phyloP scores from a whole-genome alignment of 345 rosid genomes.

The Gossypium ekmanianum region DNA sequence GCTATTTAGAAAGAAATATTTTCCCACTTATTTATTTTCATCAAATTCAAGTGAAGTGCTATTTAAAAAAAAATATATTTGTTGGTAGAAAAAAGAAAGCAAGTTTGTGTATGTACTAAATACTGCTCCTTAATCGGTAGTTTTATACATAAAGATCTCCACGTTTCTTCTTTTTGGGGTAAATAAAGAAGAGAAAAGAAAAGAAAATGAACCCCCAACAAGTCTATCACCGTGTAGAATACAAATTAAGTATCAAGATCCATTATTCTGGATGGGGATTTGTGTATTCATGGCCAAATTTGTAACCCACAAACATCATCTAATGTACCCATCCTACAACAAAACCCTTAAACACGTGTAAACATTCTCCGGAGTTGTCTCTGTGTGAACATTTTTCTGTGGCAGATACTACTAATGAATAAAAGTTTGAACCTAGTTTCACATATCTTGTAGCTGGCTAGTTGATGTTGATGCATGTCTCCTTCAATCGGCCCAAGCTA shows the following conservation, averaged over 20 bases:
- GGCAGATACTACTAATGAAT: neutral
- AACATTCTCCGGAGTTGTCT: neutral
- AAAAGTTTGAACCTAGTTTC: neutral
- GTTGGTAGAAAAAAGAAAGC: too few relatives aligned
- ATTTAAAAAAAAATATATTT: too few relatives aligned
- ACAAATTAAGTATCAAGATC: neutral
- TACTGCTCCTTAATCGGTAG: too few relatives aligned
- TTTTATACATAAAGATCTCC: too few relatives aligned
- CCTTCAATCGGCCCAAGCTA: neutral
- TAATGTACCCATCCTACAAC: neutral
- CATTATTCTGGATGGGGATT: neutral
- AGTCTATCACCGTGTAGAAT: neutral
- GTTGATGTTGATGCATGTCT: conserved; percentile 16
- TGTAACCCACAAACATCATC: neutral
- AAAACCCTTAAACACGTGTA: neutral
- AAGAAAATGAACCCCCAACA: neutral
- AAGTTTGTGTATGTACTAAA: too few relatives aligned
- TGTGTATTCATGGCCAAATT: neutral
- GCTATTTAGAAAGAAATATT: too few relatives aligned
- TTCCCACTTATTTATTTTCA: too few relatives aligned
- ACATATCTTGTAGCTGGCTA: neutral
- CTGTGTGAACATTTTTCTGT: neutral
- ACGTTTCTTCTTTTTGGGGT: too few relatives aligned
- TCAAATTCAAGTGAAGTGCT: too few relatives aligned
- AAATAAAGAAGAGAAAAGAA: neutral